Evolutionary conservation across 257 asterid genomes (phyloP), one percentile per base, ranked within the genome.

Genomic region (Solanum lignicaule): DNA sequence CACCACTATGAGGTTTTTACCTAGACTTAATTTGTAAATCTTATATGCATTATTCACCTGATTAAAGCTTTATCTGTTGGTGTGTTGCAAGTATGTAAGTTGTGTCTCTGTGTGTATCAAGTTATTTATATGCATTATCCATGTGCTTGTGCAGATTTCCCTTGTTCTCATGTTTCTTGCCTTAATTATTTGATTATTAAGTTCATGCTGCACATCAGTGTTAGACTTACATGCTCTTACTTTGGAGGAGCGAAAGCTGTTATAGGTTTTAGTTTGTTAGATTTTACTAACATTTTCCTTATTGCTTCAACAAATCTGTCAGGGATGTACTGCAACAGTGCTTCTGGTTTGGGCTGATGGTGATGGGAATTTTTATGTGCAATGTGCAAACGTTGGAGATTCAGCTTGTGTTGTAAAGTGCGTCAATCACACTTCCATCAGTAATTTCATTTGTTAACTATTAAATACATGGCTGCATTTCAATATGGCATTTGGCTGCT

Each of bases 381-480:
- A 97, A 91, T 97, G 99, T 94, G 99, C 98, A 88, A 97, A 97
- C 89, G 98, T 97, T 88, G 99, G 99, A 90, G 99, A 97, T 91
- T 97, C 99, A 1, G 98, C 99, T 89, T 97, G 99, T 91, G 83
- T 95, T 84, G 89, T 95, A 73, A 94, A 92, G 99, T 97, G 94
- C 88, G 98, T 94, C 81, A 73, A 69, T 86, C 85, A 13, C 84
- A 33, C 87, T 84, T 48, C 79, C 88, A 35, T 87, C 66, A 87
- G 81, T 88, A 76, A 86, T 86, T 86, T 60, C 84, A 72, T 73
- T 39, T 82, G 29, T 27, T 43, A 43, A 79, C 85, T 79, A 15
- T 48, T 43, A 79, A 43, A 79, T 78, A 27, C 65, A 46, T 79
- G 85, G 66, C 85, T 43, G 85, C 85, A 43, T 43, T 79, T 27